These are phyloP conservation scores for Conoideocrella luteorostrata DNA, from an alignment of 2,329 filamentous ascomycete species.

Conservation along the genomic window DNA sequence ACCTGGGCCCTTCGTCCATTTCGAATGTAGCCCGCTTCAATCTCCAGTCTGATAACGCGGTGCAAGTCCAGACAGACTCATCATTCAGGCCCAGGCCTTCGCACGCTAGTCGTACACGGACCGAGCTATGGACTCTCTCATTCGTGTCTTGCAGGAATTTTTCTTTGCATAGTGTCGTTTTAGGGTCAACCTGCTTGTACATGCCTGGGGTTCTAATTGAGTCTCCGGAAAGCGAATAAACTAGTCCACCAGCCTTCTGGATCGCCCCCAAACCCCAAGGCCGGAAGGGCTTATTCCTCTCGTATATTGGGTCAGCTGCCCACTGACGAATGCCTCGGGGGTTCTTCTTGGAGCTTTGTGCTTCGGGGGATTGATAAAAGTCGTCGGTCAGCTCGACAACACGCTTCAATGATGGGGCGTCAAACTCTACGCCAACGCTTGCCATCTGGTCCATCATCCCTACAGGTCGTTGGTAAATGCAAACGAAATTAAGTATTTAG, in stretches of 20 bases:
- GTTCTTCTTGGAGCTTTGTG: slow-evolving; percentile 9
- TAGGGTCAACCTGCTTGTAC: slow-evolving; percentile 38
- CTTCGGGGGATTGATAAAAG: slow-evolving; percentile 22
- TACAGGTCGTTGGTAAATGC: slow-evolving; percentile 14
- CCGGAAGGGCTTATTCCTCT: slow-evolving; percentile 39
- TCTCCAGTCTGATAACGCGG: slow-evolving; percentile 39
- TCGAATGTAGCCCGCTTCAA: slow-evolving; percentile 26
- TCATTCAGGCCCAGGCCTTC: slow-evolving; percentile 45
- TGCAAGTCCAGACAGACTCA: slow-evolving; percentile 37
- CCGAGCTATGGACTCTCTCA: slow-evolving; percentile 49
- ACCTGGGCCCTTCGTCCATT: background rate
- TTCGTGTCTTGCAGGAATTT: slow-evolving; percentile 45
- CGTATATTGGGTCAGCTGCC: slow-evolving; percentile 43
- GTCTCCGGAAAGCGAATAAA: slow-evolving; percentile 39
- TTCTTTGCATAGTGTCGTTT: slow-evolving; percentile 27
- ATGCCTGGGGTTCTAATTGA: slow-evolving; percentile 40
- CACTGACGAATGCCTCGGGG: slow-evolving; percentile 22
- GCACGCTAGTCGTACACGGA: slow-evolving; percentile 45
- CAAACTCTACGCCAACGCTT: slow-evolving; percentile 45
- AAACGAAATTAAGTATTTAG: background rate
- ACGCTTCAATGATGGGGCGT: slow-evolving; percentile 33
- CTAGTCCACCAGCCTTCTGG: slow-evolving; percentile 27
- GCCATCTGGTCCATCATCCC: slow-evolving; percentile 53
- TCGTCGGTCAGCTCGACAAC: slow-evolving; percentile 29
- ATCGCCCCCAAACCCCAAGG: slow-evolving; percentile 44